Conservation (phyloP, 176 grass and related monocot genomes). For the Phragmites australis region DNA sequence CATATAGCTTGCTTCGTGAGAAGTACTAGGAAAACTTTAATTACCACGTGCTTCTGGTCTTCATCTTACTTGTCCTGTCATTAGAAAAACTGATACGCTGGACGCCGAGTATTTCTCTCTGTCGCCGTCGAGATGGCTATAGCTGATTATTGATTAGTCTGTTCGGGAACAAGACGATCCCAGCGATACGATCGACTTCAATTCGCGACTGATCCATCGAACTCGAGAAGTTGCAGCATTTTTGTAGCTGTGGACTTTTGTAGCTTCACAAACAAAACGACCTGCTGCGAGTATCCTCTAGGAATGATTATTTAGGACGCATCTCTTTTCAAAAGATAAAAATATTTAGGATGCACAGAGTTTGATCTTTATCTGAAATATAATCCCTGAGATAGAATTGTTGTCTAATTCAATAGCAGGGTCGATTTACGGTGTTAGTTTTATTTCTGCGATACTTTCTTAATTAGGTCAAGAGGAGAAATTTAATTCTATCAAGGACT, state of each 20-base stretch:
- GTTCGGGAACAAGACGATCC: constrained; percentile 14
- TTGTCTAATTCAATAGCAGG: not conserved
- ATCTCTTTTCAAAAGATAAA: not conserved
- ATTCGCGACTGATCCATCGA: constrained; percentile 16
- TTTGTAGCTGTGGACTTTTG: not conserved
- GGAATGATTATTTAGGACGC: not conserved
- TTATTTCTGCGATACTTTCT: too few species aligned
- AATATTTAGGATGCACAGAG: not conserved
- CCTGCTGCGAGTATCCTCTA: too few species aligned
- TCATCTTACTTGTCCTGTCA: not conserved
- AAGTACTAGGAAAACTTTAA: constrained; percentile 28
- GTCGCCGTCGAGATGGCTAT: constrained; percentile 1
- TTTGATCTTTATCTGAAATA: not conserved
- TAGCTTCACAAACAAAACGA: not conserved
- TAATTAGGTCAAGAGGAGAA: too few species aligned
- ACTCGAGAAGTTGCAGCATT: not conserved
- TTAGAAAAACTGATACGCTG: not conserved
- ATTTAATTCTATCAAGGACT: too few species aligned
- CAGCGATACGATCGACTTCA: not conserved
- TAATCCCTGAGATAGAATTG: not conserved
- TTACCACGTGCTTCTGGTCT: constrained; percentile 2
- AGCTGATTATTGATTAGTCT: not conserved
- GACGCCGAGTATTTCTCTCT: not conserved
- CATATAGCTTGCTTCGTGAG: not conserved
- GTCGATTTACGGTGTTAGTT: too few species aligned